phyloP scores from a whole-genome alignment of 306 rosid species.

The Vigna reflexopilosa region DNA sequence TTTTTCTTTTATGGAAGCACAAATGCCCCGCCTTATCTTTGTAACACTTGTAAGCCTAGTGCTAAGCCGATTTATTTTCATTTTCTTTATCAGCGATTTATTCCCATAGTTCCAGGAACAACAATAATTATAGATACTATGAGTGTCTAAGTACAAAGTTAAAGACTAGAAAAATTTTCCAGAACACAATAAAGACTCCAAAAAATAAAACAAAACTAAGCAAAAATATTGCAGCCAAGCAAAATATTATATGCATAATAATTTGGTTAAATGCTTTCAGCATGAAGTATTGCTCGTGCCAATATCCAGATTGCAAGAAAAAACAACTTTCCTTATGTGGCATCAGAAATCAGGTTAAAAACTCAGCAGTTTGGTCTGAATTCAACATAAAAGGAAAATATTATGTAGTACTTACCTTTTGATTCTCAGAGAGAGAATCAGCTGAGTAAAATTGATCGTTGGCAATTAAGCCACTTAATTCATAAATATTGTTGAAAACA shows the following conservation, averaged over 20 bases:
- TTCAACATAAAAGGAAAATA: constrained; percentile 32
- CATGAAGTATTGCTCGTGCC: constrained; percentile 8
- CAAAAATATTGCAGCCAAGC: neutral
- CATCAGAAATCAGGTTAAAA: constrained; percentile 36
- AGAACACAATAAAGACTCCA: constrained; percentile 2
- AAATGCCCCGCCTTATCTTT: neutral
- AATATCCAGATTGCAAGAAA: neutral
- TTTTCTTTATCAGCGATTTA: neutral
- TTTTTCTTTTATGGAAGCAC: neutral
- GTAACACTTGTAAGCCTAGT: neutral
- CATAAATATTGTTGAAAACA: constrained; percentile 80
- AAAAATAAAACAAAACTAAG: constrained; percentile 3
- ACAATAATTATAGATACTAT: constrained; percentile 2
- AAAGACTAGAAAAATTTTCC: constrained; percentile 1
- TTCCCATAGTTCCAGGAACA: neutral
- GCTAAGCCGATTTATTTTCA: neutral
- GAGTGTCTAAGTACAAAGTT: constrained; percentile 2
- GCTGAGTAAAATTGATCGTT: constrained; percentile 66
- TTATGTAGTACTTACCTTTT: constrained; percentile 59
- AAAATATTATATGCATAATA: neutral
- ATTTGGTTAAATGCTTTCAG: neutral
- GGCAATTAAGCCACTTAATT: constrained; percentile 77
- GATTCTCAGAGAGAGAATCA: constrained; percentile 76
- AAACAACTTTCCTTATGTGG: neutral
- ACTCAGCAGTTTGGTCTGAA: constrained; percentile 26